These are phyloP conservation scores for Blastocladiella britannica DNA, from an alignment of 192 early-diverging fungal species.

Conservation along the genomic window DNA sequence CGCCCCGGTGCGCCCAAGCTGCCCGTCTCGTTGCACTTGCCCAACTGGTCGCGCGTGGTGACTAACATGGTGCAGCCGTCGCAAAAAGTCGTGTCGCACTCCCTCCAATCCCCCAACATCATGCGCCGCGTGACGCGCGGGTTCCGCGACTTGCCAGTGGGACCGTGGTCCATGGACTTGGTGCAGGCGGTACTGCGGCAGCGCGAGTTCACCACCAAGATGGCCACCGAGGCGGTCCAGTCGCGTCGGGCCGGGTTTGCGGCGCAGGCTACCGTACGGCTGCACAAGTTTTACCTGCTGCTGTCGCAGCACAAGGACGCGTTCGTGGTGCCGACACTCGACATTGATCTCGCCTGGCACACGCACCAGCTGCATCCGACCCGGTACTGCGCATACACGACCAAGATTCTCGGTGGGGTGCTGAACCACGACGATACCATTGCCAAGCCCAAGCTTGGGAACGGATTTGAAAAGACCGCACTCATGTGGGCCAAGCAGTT, in stretches of 20 bases:
- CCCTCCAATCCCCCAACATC: slow-evolving; percentile 1
- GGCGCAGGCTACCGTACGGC: slow-evolving; percentile 14
- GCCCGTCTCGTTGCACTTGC: too few relatives aligned
- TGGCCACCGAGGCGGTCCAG: slow-evolving; percentile 15
- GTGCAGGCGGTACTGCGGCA: slow-evolving; percentile 26
- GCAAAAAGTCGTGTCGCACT: background rate
- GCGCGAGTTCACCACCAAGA: slow-evolving; percentile 24
- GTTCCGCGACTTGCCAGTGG: slow-evolving; percentile 17
- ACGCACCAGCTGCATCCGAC: slow-evolving; percentile 36
- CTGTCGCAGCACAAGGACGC: slow-evolving; percentile 12
- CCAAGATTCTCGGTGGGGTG: slow-evolving; percentile 18
- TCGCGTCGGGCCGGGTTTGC: slow-evolving; percentile 10
- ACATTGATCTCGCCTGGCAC: slow-evolving; percentile 49
- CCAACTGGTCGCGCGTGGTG: slow-evolving; percentile 5
- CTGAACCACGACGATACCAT: slow-evolving; percentile 46
- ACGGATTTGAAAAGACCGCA: slow-evolving; percentile 19
- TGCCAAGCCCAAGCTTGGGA: slow-evolving; percentile 11
- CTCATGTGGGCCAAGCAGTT: slow-evolving; percentile 26
- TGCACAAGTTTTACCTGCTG: slow-evolving; percentile 22
- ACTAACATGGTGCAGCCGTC: slow-evolving; percentile 1
- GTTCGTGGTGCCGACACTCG: slow-evolving; percentile 36
- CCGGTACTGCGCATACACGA: slow-evolving; percentile 28
- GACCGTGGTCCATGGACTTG: slow-evolving; percentile 20
- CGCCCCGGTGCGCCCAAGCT: too few relatives aligned
- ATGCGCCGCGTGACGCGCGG: slow-evolving; percentile 6